Evolutionary conservation across 169 alveolate genomes (phyloP).

Genomic region (Eimeria maxima): DNA sequence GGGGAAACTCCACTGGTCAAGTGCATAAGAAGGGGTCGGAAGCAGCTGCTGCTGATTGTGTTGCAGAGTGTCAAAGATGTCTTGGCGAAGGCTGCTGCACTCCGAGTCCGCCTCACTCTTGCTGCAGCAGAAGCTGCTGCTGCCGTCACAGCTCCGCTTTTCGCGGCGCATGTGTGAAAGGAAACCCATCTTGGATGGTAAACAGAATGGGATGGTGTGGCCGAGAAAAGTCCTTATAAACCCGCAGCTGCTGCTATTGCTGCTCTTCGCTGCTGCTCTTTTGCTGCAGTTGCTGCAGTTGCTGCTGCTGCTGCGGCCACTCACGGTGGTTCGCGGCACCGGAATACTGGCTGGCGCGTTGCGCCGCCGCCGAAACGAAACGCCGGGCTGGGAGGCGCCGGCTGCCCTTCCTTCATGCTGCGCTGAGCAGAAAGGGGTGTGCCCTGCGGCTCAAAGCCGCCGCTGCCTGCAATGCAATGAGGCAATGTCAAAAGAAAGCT

Average conservation of each 20-base stretch:
- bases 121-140: slow-evolving; percentile 75
- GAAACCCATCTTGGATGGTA: slow-evolving; percentile 15
- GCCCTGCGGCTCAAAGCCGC: slow-evolving; percentile 77
- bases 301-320: slow-evolving; percentile 19
- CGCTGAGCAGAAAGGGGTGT: slow-evolving; percentile 67
- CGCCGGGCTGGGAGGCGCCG: slow-evolving; percentile 80
- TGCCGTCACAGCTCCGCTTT: slow-evolving; percentile 66
- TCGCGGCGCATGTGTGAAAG: slow-evolving; percentile 59
- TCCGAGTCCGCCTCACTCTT: slow-evolving; percentile 72
- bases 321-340: slow-evolving; percentile 77
- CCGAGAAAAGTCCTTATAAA: neutral
- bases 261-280: neutral
- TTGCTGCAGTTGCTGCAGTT: neutral
- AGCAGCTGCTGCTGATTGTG: slow-evolving; percentile 45
- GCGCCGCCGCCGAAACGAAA: slow-evolving; percentile 75
- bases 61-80: slow-evolving; percentile 47
- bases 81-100: slow-evolving; percentile 79
- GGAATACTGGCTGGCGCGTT: slow-evolving; percentile 67
- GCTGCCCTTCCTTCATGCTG: slow-evolving; percentile 78
- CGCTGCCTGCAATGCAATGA: slow-evolving; percentile 62
- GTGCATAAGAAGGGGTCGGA: slow-evolving; percentile 61
- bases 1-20: slow-evolving; percentile 74
- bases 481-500: slow-evolving; percentile 14
- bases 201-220: neutral
- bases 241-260: neutral